phyloP scores from a whole-genome alignment of 2,329 filamentous ascomycete genomes.

The Colletotrichum sidae region DNA sequence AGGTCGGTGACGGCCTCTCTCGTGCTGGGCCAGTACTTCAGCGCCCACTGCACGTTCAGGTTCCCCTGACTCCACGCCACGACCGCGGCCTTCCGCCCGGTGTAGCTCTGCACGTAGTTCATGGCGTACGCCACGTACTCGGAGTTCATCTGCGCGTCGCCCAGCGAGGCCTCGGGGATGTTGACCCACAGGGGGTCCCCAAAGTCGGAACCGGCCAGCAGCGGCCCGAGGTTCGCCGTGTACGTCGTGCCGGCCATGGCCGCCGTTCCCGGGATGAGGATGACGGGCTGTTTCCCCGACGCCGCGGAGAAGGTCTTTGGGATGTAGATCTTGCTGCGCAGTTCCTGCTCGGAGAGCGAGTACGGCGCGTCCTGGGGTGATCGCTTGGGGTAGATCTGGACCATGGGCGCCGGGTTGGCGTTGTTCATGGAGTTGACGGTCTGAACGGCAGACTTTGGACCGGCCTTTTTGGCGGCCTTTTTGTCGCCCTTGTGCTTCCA shows the following conservation, averaged over 20 bases:
- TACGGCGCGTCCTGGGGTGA: slow-evolving; percentile 59
- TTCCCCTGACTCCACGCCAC: slow-evolving; percentile 67
- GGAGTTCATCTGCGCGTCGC: slow-evolving; percentile 61
- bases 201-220: slow-evolving; percentile 54
- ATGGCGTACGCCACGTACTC: slow-evolving; percentile 70
- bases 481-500: too few species aligned
- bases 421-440: slow-evolving; percentile 14
- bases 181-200: slow-evolving; percentile 69
- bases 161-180: slow-evolving; percentile 58
- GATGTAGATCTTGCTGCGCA: slow-evolving; percentile 65
- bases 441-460: neutral
- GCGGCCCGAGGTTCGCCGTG: slow-evolving; percentile 59
- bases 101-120: slow-evolving; percentile 62
- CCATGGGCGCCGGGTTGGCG: slow-evolving; percentile 15
- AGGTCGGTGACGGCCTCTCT: slow-evolving; percentile 58
- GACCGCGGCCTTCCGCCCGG: slow-evolving; percentile 53
- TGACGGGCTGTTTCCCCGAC: slow-evolving; percentile 54
- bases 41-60: slow-evolving; percentile 65
- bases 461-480: neutral
- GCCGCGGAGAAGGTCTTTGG: slow-evolving; percentile 60
- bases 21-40: slow-evolving; percentile 68
- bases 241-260: slow-evolving; percentile 52
- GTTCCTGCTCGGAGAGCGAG: slow-evolving; percentile 54
- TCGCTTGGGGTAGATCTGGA: slow-evolving; percentile 50
- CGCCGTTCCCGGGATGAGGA: slow-evolving; percentile 64